Evolutionary conservation across 345 rosid genomes (phyloP).

Genomic region (Hypericum androsaemum): DNA sequence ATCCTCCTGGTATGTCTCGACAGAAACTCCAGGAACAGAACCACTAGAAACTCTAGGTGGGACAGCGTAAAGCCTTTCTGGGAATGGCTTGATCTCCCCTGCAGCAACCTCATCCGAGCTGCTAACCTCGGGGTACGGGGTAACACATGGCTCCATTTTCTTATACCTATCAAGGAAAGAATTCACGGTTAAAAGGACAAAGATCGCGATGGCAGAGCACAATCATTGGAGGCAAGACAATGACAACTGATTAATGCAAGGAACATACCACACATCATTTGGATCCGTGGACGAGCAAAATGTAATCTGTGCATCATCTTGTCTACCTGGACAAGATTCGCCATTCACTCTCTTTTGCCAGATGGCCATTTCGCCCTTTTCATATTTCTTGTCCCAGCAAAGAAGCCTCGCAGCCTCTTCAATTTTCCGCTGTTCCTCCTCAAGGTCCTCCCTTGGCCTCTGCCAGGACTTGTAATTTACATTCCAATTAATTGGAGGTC

Average conservation of each 20-base stretch:
- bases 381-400: neutral
- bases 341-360: neutral
- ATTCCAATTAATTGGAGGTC: neutral
- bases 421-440: neutral
- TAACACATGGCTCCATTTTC: slow-evolving; percentile 6
- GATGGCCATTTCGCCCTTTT: neutral
- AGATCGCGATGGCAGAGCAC: neutral
- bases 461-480: neutral
- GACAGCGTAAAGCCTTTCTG: neutral
- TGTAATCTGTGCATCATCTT: neutral
- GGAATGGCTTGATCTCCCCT: neutral
- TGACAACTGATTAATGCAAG: neutral
- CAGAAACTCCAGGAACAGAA: neutral
- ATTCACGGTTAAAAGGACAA: neutral
- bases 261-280: neutral
- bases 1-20: neutral
- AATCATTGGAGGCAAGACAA: neutral
- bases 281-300: neutral
- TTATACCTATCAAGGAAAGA: neutral
- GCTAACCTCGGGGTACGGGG: neutral
- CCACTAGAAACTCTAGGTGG: slow-evolving; percentile 1
- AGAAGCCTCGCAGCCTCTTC: neutral
- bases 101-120: neutral
- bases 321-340: neutral
- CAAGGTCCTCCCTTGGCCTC: neutral